Evolutionary conservation across 116 monocot genomes (phyloP).

Genomic region (Zostera marina): DNA sequence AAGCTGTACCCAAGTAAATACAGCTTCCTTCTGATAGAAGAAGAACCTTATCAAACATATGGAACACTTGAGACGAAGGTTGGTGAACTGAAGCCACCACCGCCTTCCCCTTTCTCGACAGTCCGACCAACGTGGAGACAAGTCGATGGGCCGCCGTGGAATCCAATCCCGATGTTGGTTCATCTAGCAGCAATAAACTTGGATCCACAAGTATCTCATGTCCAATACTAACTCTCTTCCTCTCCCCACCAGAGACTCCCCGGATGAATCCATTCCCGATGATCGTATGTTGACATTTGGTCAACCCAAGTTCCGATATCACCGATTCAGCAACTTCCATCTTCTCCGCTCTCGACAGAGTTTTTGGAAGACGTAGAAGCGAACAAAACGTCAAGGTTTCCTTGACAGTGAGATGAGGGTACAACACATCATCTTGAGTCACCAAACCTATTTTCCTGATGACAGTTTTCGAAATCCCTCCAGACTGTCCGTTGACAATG

Average conservation of each 20-base stretch:
- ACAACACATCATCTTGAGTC: constrained; percentile 76
- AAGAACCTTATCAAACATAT: constrained; percentile 71
- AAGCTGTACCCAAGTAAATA: constrained; percentile 50
- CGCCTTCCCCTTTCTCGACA: constrained; percentile 51
- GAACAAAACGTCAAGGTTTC: constrained; percentile 78
- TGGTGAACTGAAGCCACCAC: constrained; percentile 73
- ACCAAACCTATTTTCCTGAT: constrained; percentile 52
- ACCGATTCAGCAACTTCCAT: constrained; percentile 44
- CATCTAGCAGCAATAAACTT: constrained; percentile 65
- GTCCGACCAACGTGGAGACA: constrained; percentile 24
- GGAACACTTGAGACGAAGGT: constrained; percentile 65
- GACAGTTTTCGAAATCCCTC: background rate
- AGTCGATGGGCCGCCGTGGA: constrained; percentile 64
- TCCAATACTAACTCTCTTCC: constrained; percentile 70
- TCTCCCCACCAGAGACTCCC: constrained; percentile 81
- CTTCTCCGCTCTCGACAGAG: constrained; percentile 23
- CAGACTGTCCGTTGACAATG: constrained; percentile 23
- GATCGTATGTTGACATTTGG: constrained; percentile 38
- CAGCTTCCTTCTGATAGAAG: constrained; percentile 59
- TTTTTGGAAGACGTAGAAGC: constrained; percentile 43
- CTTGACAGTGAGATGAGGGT: constrained; percentile 77
- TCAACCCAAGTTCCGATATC: constrained; percentile 59
- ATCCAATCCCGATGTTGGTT: constrained; percentile 86
- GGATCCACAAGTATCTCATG: constrained; percentile 68
- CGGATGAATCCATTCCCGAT: constrained; percentile 53